Evolutionary conservation across 495 filamentous ascomycete species (phyloP), one percentile per base, ranked within the genome.

Genomic region (Podospora fimiseda): DNA sequence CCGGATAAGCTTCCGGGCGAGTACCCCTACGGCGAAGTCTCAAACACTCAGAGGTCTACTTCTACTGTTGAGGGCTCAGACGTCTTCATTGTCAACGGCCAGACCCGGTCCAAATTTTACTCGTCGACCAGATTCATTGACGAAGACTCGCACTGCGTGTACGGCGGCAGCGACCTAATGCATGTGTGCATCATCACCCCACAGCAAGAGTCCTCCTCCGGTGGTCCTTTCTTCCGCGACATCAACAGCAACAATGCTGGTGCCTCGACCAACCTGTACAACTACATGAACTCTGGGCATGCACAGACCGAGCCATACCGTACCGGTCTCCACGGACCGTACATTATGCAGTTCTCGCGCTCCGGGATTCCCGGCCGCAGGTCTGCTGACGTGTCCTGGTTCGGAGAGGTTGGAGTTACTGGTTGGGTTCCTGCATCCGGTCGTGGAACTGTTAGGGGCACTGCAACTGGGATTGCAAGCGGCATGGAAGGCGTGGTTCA

Each of bases 51-150:
- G 2, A 70, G 67, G 8, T 75, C 71, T 20, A 73, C 71, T 24
- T 69, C 71, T 15, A 68, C 72, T 1, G 67, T 86, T 40, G 83
- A 85, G 59, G 82, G 82, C 16, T 79, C 76, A 0, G 82, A 86
- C 53, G 82, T 86, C 59, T 85, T 76, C 57, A 43, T 81, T 30
- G 79, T 85, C 33, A 60, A 74, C 54, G 79, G 81, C 11, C 70
- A 85, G 58, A 85, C 83, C 0, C 78, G 83, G 20, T 80, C 76
- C 63, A 86, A 86, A 64, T 86, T 86, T 70, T 86, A 83, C 68
- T 84, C 80, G 14, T 81, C 78, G 57, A 70, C 82, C 13, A 72
- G 80, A 0, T 85, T 85, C 66, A 85, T 86, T 66, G 83, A 86
- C 60, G 81, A 86, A 55, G 68, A 80, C 11, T 72, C 75, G 7